Conservation (phyloP, 768 basidiomycete genomes). For the Lenzites betulinus region DNA sequence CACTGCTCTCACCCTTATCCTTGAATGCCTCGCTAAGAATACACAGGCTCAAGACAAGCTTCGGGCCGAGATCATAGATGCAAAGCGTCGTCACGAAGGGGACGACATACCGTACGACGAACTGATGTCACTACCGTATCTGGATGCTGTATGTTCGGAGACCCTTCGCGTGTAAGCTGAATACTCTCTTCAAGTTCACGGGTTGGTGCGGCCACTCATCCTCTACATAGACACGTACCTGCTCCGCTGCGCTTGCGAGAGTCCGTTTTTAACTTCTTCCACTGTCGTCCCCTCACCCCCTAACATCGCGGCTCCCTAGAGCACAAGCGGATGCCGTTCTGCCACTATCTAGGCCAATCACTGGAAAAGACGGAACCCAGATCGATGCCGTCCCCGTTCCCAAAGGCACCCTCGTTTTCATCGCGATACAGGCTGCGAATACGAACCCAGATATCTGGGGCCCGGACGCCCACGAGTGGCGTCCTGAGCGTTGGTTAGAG, state of each 20-base stretch:
- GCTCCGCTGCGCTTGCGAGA: constrained; percentile 13
- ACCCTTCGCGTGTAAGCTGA: constrained; percentile 18
- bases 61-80: constrained; percentile 24
- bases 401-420: constrained; percentile 22
- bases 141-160: constrained; percentile 22
- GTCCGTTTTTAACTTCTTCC: constrained; percentile 1
- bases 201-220: background rate
- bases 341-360: constrained; percentile 23
- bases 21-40: constrained; percentile 29
- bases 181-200: background rate
- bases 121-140: constrained; percentile 12
- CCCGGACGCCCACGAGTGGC: constrained; percentile 28
- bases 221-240: constrained; percentile 6
- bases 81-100: constrained; percentile 15
- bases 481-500: constrained; percentile 28
- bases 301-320: background rate
- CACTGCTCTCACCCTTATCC: constrained; percentile 20
- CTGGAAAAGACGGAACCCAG: constrained; percentile 14
- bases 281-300: no score
- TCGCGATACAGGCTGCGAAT: constrained; percentile 27
- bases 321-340: constrained; percentile 9
- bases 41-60: constrained; percentile 38
- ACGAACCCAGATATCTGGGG: constrained; percentile 29
- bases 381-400: constrained; percentile 23
- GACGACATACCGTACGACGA: constrained; percentile 16